Percentiles rank a stretch among this genome's conserved stretches.
Conservation (phyloP, 1,284 basidiomycete genomes). For the Ceratobasidium sp. region DNA sequence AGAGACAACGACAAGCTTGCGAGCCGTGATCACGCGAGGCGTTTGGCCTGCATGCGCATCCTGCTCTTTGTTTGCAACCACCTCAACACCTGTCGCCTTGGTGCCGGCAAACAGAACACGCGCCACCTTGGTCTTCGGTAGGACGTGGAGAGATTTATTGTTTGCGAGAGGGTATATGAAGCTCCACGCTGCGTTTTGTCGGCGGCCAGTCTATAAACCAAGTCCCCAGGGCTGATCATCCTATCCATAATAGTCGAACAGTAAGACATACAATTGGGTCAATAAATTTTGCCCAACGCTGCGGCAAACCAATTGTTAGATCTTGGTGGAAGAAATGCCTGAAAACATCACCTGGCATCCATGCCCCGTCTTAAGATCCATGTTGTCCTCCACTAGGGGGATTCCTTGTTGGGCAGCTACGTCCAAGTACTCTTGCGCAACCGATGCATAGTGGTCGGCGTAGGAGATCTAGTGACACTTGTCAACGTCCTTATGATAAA, state of each 20-base stretch:
- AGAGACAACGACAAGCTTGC: constrained; percentile 41
- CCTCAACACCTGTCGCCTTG: constrained; percentile 41
- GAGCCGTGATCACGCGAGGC: constrained; percentile 24
- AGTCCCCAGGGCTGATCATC: too few relatives aligned
- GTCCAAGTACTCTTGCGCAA: constrained; percentile 35
- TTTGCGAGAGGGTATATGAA: constrained; percentile 27
- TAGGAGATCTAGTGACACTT: constrained; percentile 20
- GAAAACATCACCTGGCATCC: constrained; percentile 26
- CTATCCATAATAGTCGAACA: neutral
- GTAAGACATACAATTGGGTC: constrained; percentile 27
- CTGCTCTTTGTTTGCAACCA: constrained; percentile 30
- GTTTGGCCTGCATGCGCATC: constrained; percentile 27
- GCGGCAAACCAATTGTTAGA: neutral
- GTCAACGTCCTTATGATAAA: neutral
- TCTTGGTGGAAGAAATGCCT: too few relatives aligned
- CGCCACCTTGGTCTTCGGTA: constrained; percentile 32
- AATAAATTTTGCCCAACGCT: constrained; percentile 44
- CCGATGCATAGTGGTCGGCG: constrained; percentile 6
- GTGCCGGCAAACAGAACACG: constrained; percentile 38
- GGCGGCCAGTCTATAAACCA: constrained; percentile 23
- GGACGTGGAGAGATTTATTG: constrained; percentile 39
- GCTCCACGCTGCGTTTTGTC: constrained; percentile 34
- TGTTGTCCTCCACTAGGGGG: constrained; percentile 30
- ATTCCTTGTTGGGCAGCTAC: constrained; percentile 14
- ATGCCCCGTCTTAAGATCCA: constrained; percentile 35